Evolutionary conservation across 345 rosid species (phyloP).

Genomic region (Populus tremula): DNA sequence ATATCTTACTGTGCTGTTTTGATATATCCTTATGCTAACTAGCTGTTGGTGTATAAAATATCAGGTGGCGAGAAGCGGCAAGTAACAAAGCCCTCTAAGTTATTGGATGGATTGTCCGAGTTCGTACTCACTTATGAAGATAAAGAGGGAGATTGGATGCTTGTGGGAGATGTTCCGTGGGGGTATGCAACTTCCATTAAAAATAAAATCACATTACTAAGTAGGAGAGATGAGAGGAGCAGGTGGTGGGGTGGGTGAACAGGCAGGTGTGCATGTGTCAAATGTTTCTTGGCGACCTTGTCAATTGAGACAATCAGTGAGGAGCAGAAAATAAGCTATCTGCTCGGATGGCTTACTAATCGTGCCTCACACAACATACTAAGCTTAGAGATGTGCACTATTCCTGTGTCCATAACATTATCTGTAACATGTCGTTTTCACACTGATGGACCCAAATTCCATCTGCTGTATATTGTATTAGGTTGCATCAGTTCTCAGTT

Average conservation of each 20-base stretch:
- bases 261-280: not conserved
- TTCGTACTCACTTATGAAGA: constrained; percentile 56
- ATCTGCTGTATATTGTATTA: not conserved
- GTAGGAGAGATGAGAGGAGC: not conserved
- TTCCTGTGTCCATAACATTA: not conserved
- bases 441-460: not conserved
- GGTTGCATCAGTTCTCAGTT: not conserved
- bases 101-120: constrained; percentile 30
- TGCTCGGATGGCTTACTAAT: not conserved
- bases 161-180: constrained; percentile 72
- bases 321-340: not conserved
- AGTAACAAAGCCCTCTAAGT: constrained; percentile 26
- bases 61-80: constrained; percentile 36
- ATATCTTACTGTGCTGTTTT: not conserved
- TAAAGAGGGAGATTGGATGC: constrained; percentile 65
- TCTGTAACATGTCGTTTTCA: not conserved
- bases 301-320: not conserved
- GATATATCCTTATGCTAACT: not conserved
- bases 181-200: constrained; percentile 31
- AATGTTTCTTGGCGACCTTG: not conserved
- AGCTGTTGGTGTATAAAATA: not conserved
- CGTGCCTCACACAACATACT: not conserved
- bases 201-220: not conserved
- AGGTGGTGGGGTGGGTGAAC: not conserved
- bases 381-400: not conserved